These are phyloP conservation scores for Mycena galopus DNA, from an alignment of 768 basidiomycete genomes.

Conservation along the genomic window DNA sequence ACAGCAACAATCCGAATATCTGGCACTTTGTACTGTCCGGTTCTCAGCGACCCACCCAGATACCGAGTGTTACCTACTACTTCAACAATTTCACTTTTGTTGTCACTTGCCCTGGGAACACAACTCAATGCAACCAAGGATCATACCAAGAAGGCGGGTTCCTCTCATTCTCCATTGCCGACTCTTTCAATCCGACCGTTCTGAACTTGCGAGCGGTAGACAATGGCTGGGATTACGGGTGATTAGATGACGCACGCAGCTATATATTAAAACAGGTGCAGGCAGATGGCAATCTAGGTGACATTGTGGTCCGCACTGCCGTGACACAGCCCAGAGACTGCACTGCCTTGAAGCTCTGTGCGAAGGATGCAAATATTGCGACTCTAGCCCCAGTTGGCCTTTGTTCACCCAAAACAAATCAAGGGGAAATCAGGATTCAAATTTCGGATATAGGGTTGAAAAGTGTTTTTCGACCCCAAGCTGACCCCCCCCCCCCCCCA, in stretches of 20 bases:
- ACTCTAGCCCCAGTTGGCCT: slow-evolving; percentile 11
- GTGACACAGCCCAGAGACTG: neutral
- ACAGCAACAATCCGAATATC: neutral
- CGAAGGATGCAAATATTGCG: neutral
- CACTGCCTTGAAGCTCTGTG: slow-evolving; percentile 3
- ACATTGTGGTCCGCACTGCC: slow-evolving; percentile 11
- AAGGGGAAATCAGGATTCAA: no score
- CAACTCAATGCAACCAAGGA: neutral
- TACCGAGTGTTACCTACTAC: neutral
- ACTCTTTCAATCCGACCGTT: neutral
- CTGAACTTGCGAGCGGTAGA: neutral
- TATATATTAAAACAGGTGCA: slow-evolving; percentile 3
- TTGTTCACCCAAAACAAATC: slow-evolving; percentile 10
- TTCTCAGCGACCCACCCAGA: neutral
- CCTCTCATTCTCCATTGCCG: slow-evolving; percentile 5
- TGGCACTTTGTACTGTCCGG: neutral
- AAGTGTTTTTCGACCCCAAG: no score
- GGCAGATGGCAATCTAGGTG: neutral
- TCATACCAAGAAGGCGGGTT: neutral
- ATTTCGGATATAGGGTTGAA: no score
- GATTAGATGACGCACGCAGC: slow-evolving; percentile 14
- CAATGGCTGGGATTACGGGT: slow-evolving; percentile 6
- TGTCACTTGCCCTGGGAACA: neutral
- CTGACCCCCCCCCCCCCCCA: no score
- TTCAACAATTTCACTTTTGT: neutral